Conservation (phyloP, 768 basidiomycete species). For the Mycena venus region DNA sequence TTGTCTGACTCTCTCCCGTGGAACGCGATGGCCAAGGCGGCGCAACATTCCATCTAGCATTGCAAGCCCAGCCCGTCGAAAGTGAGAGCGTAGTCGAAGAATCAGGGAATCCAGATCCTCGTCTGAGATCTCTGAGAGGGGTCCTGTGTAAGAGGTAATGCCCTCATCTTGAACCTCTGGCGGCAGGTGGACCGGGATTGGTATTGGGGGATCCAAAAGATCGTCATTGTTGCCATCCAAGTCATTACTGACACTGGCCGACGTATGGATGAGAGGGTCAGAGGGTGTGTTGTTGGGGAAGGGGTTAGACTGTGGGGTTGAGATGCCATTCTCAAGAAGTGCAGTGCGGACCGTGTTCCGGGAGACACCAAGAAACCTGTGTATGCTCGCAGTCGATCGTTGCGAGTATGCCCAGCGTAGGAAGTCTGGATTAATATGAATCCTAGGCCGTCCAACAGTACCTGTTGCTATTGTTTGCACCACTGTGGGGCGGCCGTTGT, state of each 20-base stretch:
- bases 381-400: constrained; percentile 31
- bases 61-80: constrained; percentile 25
- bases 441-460: constrained; percentile 38
- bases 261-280: not conserved
- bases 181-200: constrained; percentile 13
- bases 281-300: constrained; percentile 16
- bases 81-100: constrained; percentile 19
- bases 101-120: constrained; percentile 28
- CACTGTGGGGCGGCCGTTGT: not conserved
- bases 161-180: not conserved
- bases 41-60: constrained; percentile 39
- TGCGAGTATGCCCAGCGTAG: constrained; percentile 36
- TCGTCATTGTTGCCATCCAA: constrained; percentile 27
- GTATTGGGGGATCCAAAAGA: constrained; percentile 6
- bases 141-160: constrained; percentile 13
- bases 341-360: constrained; percentile 34
- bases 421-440: constrained; percentile 43
- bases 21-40: constrained; percentile 23
- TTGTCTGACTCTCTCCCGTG: constrained; percentile 26
- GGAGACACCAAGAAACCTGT: constrained; percentile 26
- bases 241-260: too few relatives aligned
- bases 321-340: constrained; percentile 38
- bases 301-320: constrained; percentile 34
- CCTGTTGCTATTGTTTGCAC: constrained; percentile 17
- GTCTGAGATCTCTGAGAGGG: not conserved